A percentile compares a stretch with the other conserved stretches of the same genome.
phyloP scores from a whole-genome alignment of 2,329 filamentous ascomycete species.

The Colletotrichum melonis region DNA sequence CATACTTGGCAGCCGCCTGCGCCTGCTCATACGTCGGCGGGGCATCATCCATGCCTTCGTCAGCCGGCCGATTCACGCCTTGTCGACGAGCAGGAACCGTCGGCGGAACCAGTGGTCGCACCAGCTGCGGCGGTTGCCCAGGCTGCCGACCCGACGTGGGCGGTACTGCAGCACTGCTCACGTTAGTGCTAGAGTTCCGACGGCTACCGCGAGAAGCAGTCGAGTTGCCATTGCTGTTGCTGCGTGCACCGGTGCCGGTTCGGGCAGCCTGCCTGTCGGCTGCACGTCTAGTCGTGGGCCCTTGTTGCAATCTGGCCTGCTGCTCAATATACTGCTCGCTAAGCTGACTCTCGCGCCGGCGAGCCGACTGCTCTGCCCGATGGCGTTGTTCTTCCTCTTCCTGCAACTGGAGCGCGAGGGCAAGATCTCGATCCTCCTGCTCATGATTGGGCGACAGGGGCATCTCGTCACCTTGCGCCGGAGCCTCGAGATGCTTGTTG shows the following conservation, averaged over 20 bases:
- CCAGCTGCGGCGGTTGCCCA: slow-evolving; percentile 45
- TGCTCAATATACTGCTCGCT: slow-evolving; percentile 79
- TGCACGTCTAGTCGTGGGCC: slow-evolving; percentile 40
- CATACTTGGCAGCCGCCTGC: slow-evolving; percentile 61
- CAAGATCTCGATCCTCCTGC: slow-evolving; percentile 88
- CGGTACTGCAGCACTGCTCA: slow-evolving; percentile 35
- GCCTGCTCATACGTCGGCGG: slow-evolving; percentile 70
- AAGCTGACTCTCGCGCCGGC: slow-evolving; percentile 73
- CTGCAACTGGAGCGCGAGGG: slow-evolving; percentile 90
- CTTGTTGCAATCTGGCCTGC: slow-evolving; percentile 57
- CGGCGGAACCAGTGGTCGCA: slow-evolving; percentile 60
- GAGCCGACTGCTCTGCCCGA: slow-evolving; percentile 68
- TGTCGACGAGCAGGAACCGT: slow-evolving; percentile 50
- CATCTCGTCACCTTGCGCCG: slow-evolving; percentile 38
- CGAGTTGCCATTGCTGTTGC: slow-evolving; percentile 27
- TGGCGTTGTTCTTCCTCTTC: slow-evolving; percentile 91
- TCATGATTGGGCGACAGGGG: slow-evolving; percentile 59
- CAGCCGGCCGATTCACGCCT: slow-evolving; percentile 49
- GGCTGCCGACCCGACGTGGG: slow-evolving; percentile 25
- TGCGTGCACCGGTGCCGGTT: slow-evolving; percentile 28
- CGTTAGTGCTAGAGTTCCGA: slow-evolving; percentile 27
- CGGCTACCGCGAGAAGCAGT: slow-evolving; percentile 23
- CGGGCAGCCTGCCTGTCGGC: slow-evolving; percentile 36
- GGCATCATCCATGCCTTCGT: slow-evolving; percentile 59
- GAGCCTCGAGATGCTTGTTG: slow-evolving; percentile 8